Evolutionary conservation across 2,329 filamentous ascomycete genomes (phyloP), one percentile per base, ranked within the genome.

Genomic region (Aureobasidium sp.): DNA sequence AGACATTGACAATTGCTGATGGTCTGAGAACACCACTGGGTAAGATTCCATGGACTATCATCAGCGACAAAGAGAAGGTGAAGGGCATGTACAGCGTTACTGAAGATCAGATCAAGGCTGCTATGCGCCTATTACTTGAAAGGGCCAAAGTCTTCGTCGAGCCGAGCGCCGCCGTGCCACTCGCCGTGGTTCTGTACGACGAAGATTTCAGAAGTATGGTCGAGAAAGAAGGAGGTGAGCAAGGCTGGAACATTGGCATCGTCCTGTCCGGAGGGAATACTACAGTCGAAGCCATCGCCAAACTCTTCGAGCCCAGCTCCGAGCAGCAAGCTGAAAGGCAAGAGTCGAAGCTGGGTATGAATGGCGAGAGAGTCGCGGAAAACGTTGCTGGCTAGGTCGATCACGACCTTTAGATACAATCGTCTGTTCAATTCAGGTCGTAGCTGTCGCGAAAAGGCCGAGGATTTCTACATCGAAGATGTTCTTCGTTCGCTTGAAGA

Each of bases 121-220:
- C 92, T 14, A 82, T 96, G 82, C 77, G 82, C 64, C 74, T 97
- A 64, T 87, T 96, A 37, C 77, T 92, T 65, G 93, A 97, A 82
- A 78, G 92, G 62, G 85, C 94, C 81, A 97, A 97, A 83, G 77
- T 96, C 50, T 85, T 97, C 24, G 85, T 97, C 14, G 93, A 97
- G 79, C 93, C 93, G 24, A 92, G 88, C 74, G 85, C 89, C 0
- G 91, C 87, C 2, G 92, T 97, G n/a, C 84, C 85, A 1, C 73
- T 97, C 63, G 94, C 93, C 0, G 89, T 90, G 8, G 87, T 86
- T 58, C 76, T 97, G 67, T 97, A 85, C 66, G 88, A 96, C 72
- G 90, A 95, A 74, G 90, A 91, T 4, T 97, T 97, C 65, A 78
- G 90, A 62, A 72, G 70, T 14, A 74, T 87, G 74, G 88, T 92